Conservation (phyloP, 257 asterid genomes). For the Ajuga chamaepitys region DNA sequence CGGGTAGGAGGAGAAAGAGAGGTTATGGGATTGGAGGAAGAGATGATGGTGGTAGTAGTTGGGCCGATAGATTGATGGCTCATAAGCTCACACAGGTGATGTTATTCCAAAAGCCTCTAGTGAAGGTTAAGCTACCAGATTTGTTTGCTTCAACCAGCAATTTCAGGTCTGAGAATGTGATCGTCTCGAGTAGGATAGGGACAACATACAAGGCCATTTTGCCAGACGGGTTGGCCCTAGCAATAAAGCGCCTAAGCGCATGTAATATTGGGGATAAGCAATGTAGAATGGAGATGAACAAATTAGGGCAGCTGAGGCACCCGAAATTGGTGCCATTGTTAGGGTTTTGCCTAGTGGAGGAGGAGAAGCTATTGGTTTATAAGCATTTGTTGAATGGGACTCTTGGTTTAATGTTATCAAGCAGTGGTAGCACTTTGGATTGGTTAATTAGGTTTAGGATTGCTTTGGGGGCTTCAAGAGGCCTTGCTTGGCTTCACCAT, state of each 20-base stretch:
- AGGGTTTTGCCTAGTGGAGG: conserved; percentile 66
- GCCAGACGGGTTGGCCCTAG: conserved; percentile 56
- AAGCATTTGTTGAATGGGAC: conserved; percentile 55
- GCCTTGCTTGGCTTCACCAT: conserved; percentile 73
- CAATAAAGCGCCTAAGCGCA: conserved; percentile 41
- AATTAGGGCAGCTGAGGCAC: conserved; percentile 61
- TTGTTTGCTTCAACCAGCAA: conserved; percentile 39
- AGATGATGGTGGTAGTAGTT: conserved; percentile 15
- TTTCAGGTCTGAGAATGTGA: conserved; percentile 30
- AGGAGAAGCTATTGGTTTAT: conserved; percentile 56
- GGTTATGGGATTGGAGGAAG: conserved; percentile 25
- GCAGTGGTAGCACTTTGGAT: conserved; percentile 26
- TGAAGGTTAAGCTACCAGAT: conserved; percentile 52
- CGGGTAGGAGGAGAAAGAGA: conserved; percentile 26
- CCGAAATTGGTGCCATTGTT: conserved; percentile 60
- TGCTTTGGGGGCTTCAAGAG: conserved; percentile 57
- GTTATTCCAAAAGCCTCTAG: conserved; percentile 56
- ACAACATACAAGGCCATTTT: conserved; percentile 47
- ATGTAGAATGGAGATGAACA: conserved; percentile 56
- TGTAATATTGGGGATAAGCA: conserved; percentile 50
- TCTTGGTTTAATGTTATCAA: conserved; percentile 31
- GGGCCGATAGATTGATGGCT: conserved; percentile 38
- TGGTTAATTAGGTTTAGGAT: conserved; percentile 48
- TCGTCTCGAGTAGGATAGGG: conserved; percentile 46
- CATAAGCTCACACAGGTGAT: conserved; percentile 51